Evolutionary conservation across 2,329 filamentous ascomycete species (phyloP).

Genomic region (Sporothrix dimorphospora): DNA sequence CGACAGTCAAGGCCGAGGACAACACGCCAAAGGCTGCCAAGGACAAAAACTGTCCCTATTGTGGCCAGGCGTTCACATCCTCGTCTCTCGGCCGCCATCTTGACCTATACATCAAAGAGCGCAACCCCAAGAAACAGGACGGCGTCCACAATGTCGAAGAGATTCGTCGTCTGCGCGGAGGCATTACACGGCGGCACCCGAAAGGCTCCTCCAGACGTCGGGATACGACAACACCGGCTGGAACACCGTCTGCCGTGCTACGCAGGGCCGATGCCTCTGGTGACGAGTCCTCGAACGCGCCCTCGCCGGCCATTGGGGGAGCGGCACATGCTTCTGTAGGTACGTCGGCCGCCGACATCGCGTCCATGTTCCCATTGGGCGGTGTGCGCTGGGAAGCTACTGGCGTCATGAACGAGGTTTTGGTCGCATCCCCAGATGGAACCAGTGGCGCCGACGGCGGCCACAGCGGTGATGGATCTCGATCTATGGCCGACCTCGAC

Average conservation of each 20-base stretch:
- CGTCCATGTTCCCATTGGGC: slow-evolving; percentile 53
- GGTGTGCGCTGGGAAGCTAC: slow-evolving; percentile 73
- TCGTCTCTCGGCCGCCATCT: slow-evolving; percentile 91
- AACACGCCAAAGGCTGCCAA: slow-evolving; percentile 63
- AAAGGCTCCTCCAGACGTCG: slow-evolving; percentile 65
- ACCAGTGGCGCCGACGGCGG: slow-evolving; percentile 41
- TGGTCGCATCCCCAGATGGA: slow-evolving; percentile 52
- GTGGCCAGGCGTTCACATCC: slow-evolving; percentile 86
- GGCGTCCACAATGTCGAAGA: slow-evolving; percentile 88
- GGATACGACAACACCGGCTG: slow-evolving; percentile 63
- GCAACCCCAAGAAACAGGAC: slow-evolving; percentile 85
- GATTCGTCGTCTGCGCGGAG: slow-evolving; percentile 79
- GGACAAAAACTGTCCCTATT: slow-evolving; percentile 88
- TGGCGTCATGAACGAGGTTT: slow-evolving; percentile 76
- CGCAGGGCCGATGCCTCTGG: slow-evolving; percentile 50
- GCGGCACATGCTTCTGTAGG: slow-evolving; percentile 50
- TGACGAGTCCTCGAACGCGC: slow-evolving; percentile 40
- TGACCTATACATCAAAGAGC: slow-evolving; percentile 90
- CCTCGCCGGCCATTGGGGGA: slow-evolving; percentile 46
- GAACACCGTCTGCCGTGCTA: slow-evolving; percentile 51
- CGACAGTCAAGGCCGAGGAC: slow-evolving; percentile 30
- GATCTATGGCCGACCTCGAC: not conserved
- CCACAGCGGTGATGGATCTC: not conserved
- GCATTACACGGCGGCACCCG: slow-evolving; percentile 84
- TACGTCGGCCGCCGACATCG: slow-evolving; percentile 49